Conservation (phyloP, 805 yeast genomes). For the Torulaspora delbrueckii region DNA sequence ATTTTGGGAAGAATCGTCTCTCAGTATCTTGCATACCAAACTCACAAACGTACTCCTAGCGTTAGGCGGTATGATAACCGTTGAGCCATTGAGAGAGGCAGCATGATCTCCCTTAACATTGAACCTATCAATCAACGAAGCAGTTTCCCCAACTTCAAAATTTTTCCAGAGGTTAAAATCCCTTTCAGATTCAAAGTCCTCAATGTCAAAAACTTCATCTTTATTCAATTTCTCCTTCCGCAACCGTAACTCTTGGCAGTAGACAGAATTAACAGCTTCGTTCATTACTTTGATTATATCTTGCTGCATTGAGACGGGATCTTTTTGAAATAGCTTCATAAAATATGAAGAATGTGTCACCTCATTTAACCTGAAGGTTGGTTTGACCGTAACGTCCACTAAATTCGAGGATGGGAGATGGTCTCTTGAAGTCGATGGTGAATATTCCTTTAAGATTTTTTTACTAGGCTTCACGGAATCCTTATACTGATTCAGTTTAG, state of each 20-base stretch:
- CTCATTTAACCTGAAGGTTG: constrained; percentile 51
- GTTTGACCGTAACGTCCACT: constrained; percentile 29
- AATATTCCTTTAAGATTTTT: constrained; percentile 4
- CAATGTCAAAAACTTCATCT: constrained; percentile 31
- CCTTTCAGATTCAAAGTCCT: constrained; percentile 36
- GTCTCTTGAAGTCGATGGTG: not conserved
- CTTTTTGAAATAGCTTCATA: constrained; percentile 46
- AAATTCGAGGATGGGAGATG: constrained; percentile 1
- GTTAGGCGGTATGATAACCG: constrained; percentile 39
- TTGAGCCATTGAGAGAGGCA: not conserved
- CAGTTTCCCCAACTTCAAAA: constrained; percentile 34
- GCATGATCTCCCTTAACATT: constrained; percentile 3
- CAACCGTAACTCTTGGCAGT: constrained; percentile 16
- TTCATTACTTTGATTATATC: constrained; percentile 40
- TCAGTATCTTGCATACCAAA: constrained; percentile 42
- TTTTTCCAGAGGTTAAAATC: constrained; percentile 42
- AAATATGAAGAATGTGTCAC: constrained; percentile 50
- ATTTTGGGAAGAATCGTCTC: constrained; percentile 31
- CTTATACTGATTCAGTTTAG: constrained; percentile 43
- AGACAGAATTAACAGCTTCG: constrained; percentile 18
- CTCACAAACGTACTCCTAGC: constrained; percentile 40
- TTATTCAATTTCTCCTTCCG: constrained; percentile 15
- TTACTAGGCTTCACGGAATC: constrained; percentile 18
- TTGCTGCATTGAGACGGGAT: constrained; percentile 47
- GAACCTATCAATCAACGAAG: constrained; percentile 28